Evolutionary conservation across 441 rosid species (phyloP).

Genomic region (Melastoma candidum): DNA sequence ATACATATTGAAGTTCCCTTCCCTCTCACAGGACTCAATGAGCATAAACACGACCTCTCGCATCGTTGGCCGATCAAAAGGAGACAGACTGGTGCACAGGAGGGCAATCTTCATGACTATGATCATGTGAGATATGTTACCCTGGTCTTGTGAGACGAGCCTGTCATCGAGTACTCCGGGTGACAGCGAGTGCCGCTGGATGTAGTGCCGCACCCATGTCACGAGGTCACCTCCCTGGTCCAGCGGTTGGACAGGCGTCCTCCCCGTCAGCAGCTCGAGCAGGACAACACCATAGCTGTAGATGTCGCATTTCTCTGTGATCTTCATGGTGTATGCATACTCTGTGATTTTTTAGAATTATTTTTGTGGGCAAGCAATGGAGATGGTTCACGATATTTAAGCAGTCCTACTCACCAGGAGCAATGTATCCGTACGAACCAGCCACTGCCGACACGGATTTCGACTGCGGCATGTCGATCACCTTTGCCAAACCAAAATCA

Average conservation of each 20-base stretch:
- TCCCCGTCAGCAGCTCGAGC: conserved; percentile 15
- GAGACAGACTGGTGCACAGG: conserved; percentile 11
- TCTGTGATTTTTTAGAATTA: conserved; percentile 4
- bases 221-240: conserved; percentile 15
- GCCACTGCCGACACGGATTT: conserved; percentile 15
- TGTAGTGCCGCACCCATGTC: conserved; percentile 15
- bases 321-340: conserved; percentile 17
- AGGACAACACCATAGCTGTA: conserved; percentile 17
- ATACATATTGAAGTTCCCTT: conserved; percentile 2
- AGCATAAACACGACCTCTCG: conserved; percentile 11
- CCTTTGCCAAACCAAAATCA: conserved; percentile 17
- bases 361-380: not conserved
- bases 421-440: conserved; percentile 18
- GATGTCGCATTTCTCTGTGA: conserved; percentile 14
- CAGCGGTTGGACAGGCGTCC: conserved; percentile 15
- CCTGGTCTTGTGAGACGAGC: conserved; percentile 10
- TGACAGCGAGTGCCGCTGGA: conserved; percentile 13
- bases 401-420: conserved; percentile 12
- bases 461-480: conserved; percentile 15
- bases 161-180: conserved; percentile 13
- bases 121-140: conserved; percentile 11
- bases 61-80: conserved; percentile 10
- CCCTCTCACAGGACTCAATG: conserved; percentile 10
- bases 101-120: conserved; percentile 13
- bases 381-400: too few species aligned